Percentiles rank a stretch among this genome's conserved stretches.
Conservation (phyloP, 2,329 filamentous ascomycete genomes). For the Neonectria magnoliae region DNA sequence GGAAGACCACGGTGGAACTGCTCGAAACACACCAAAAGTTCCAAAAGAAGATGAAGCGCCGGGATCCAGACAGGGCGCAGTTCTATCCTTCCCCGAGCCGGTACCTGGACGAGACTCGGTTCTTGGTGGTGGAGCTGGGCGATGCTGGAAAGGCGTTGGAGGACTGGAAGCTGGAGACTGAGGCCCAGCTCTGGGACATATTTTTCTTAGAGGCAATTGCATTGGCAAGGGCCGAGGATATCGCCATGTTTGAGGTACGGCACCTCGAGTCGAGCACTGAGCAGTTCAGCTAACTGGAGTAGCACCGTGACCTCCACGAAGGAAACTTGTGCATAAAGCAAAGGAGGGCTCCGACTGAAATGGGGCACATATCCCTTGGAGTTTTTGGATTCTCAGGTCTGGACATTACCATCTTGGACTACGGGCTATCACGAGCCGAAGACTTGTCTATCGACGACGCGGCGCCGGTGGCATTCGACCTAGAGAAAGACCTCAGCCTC, state of each 20-base stretch:
- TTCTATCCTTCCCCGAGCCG: constrained; percentile 71
- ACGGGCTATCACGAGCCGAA: constrained; percentile 69
- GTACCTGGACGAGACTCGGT: constrained; percentile 67
- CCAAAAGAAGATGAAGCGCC: constrained; percentile 62
- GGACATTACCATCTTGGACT: constrained; percentile 73
- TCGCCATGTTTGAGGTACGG: constrained; percentile 68
- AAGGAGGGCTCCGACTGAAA: constrained; percentile 47
- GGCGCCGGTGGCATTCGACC: constrained; percentile 62
- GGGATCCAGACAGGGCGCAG: constrained; percentile 65
- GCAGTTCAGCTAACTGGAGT: constrained; percentile 21
- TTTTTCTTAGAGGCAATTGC: constrained; percentile 70
- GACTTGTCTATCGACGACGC: constrained; percentile 51
- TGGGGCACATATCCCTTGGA: constrained; percentile 44
- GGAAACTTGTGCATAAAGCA: constrained; percentile 70
- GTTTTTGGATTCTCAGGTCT: constrained; percentile 69
- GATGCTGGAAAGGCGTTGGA: constrained; percentile 71
- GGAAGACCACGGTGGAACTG: constrained; percentile 62
- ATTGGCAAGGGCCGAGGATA: constrained; percentile 66
- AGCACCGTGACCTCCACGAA: constrained; percentile 74
- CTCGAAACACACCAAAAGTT: constrained; percentile 70
- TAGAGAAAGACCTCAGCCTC: constrained; percentile 68
- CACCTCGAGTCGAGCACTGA: neutral
- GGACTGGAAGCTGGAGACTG: constrained; percentile 60
- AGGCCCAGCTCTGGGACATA: constrained; percentile 69
- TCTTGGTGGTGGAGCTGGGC: constrained; percentile 70